A percentile compares a stretch with the other conserved stretches of the same genome.
Evolutionary conservation across 495 filamentous ascomycete species (phyloP).

Genomic region (Opeltia flavorubescens): DNA sequence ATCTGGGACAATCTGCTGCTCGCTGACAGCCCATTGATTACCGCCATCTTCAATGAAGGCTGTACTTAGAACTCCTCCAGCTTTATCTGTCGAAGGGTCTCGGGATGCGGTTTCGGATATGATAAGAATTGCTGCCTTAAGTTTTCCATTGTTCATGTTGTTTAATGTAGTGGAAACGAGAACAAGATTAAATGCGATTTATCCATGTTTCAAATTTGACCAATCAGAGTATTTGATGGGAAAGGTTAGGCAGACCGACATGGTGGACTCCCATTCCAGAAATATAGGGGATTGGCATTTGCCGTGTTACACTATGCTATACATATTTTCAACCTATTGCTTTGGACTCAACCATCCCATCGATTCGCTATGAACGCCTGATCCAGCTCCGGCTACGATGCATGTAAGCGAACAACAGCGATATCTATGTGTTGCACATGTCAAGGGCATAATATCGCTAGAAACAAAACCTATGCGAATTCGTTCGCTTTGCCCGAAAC

Average conservation of each 20-base stretch:
- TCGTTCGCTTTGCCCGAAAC: slow-evolving; percentile 67
- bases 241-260: too few relatives aligned
- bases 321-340: too few relatives aligned
- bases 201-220: neutral
- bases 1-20: slow-evolving; percentile 71
- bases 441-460: neutral
- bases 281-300: too few relatives aligned
- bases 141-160: slow-evolving; percentile 21
- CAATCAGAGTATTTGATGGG: too few relatives aligned
- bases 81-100: slow-evolving; percentile 67
- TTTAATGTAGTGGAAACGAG: neutral
- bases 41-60: slow-evolving; percentile 50
- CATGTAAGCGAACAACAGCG: neutral
- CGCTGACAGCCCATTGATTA: slow-evolving; percentile 51
- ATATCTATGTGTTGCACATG: neutral
- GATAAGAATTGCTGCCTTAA: slow-evolving; percentile 65
- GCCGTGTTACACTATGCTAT: too few relatives aligned
- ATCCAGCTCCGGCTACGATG: neutral
- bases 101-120: slow-evolving; percentile 85
- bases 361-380: neutral
- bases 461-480: slow-evolving; percentile 31
- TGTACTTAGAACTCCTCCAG: slow-evolving; percentile 45
- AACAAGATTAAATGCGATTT: neutral
- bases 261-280: too few relatives aligned
- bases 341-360: neutral